A percentile compares a stretch with the other conserved stretches of the same genome.
Conservation (phyloP, 2,329 filamentous ascomycete genomes). For the Ascochyta viciae-villosae region DNA sequence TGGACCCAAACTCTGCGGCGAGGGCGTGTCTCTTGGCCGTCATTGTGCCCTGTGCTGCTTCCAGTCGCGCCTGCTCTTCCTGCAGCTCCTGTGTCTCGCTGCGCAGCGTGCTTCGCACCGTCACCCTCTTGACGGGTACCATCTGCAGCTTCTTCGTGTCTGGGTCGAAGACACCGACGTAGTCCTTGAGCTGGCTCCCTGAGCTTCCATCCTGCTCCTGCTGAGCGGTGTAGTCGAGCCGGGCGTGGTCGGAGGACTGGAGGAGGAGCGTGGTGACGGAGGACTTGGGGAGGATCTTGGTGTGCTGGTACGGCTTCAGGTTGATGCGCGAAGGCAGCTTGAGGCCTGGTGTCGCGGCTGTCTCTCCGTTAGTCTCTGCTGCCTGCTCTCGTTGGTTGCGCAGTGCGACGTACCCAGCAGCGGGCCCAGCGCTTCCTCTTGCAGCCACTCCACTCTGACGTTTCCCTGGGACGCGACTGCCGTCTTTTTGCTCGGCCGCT, state of each 20-base stretch:
- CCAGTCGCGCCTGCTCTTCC: slow-evolving; percentile 37
- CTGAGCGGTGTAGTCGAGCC: slow-evolving; percentile 65
- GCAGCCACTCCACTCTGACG: slow-evolving; percentile 55
- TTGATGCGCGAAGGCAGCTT: slow-evolving; percentile 50
- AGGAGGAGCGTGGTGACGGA: slow-evolving; percentile 59
- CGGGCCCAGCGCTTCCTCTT: slow-evolving; percentile 56
- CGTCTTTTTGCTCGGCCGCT: slow-evolving; percentile 53
- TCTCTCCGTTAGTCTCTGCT: neutral
- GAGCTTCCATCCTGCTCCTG: slow-evolving; percentile 56
- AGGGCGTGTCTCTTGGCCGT: slow-evolving; percentile 71
- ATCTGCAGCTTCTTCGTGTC: slow-evolving; percentile 60
- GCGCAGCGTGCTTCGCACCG: slow-evolving; percentile 59
- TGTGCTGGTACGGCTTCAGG: slow-evolving; percentile 58
- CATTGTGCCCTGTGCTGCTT: slow-evolving; percentile 48
- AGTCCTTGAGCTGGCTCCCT: slow-evolving; percentile 64
- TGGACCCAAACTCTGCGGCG: slow-evolving; percentile 81
- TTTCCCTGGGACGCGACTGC: slow-evolving; percentile 49
- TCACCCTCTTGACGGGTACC: slow-evolving; percentile 60
- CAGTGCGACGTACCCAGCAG: slow-evolving; percentile 53
- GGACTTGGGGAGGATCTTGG: slow-evolving; percentile 37
- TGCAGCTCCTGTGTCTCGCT: slow-evolving; percentile 53
- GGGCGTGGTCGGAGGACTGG: slow-evolving; percentile 66
- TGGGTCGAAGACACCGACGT: slow-evolving; percentile 67
- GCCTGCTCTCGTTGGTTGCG: neutral
- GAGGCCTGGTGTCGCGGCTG: slow-evolving; percentile 54